Conservation (phyloP, 1,284 basidiomycete genomes). For the Ganoderma lingzhi region DNA sequence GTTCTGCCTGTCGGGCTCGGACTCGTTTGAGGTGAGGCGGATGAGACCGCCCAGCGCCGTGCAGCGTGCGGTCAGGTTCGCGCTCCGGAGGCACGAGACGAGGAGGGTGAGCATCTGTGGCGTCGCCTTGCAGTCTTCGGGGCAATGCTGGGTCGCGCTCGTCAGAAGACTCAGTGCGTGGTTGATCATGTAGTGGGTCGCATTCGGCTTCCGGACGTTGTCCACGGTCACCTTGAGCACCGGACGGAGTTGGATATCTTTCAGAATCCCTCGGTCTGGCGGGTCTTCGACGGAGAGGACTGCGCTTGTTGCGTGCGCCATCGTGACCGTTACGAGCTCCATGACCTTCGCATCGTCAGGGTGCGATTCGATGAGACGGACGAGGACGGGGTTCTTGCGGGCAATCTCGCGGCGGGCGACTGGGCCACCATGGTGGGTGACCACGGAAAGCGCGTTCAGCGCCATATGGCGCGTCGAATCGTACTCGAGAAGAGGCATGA, state of each 20-base stretch:
- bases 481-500: constrained; percentile 59
- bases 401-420: constrained; percentile 60
- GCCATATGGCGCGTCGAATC: constrained; percentile 57
- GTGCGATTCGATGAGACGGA: constrained; percentile 54
- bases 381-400: constrained; percentile 48
- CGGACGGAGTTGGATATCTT: constrained; percentile 52
- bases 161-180: constrained; percentile 60
- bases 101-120: constrained; percentile 56
- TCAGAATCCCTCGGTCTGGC: constrained; percentile 46
- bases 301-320: constrained; percentile 60
- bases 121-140: constrained; percentile 51
- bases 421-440: constrained; percentile 68
- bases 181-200: constrained; percentile 52
- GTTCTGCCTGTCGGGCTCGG: constrained; percentile 51
- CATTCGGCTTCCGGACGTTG: constrained; percentile 53
- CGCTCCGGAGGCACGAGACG: constrained; percentile 60
- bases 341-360: constrained; percentile 57
- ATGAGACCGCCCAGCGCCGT: constrained; percentile 59
- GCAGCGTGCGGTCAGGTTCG: constrained; percentile 58
- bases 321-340: constrained; percentile 58
- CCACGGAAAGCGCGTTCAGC: constrained; percentile 60
- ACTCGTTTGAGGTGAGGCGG: constrained; percentile 52
- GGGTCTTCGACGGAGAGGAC: constrained; percentile 52
- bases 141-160: constrained; percentile 51
- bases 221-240: constrained; percentile 53